Evolutionary conservation across 2,329 filamentous ascomycete species (phyloP).

Genomic region (Trichoderma sp.): DNA sequence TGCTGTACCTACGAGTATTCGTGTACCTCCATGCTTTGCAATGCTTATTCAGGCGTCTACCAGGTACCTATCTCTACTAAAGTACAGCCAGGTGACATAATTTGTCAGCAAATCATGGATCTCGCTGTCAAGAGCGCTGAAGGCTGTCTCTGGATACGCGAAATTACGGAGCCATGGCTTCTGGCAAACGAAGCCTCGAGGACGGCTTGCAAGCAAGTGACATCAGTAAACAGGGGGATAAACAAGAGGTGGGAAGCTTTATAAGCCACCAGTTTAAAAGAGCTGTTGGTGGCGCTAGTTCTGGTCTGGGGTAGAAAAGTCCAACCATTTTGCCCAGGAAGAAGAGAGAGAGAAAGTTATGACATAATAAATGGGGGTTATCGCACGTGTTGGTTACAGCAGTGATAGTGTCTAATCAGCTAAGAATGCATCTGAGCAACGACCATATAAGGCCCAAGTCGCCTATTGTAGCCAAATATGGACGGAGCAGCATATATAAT

Average conservation of each 20-base stretch:
- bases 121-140: neutral
- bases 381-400: neutral
- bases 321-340: neutral
- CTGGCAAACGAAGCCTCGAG: neutral
- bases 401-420: neutral
- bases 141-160: neutral
- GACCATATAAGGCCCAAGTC: neutral
- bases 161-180: constrained; percentile 7
- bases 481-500: neutral
- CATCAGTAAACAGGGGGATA: neutral
- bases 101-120: neutral
- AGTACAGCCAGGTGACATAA: too few species aligned
- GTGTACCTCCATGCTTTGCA: neutral
- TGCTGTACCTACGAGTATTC: neutral
- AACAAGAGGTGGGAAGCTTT: neutral
- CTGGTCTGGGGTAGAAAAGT: neutral
- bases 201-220: neutral
- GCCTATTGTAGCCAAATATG: neutral
- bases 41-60: neutral
- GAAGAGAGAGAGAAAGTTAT: neutral
- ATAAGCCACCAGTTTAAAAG: neutral
- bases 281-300: neutral
- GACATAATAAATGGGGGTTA: neutral
- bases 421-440: neutral
- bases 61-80: too few species aligned